Percentiles rank a stretch among this genome's conserved stretches.
Conservation (phyloP, 2,329 filamentous ascomycete genomes). For the Conoideocrella luteorostrata region DNA sequence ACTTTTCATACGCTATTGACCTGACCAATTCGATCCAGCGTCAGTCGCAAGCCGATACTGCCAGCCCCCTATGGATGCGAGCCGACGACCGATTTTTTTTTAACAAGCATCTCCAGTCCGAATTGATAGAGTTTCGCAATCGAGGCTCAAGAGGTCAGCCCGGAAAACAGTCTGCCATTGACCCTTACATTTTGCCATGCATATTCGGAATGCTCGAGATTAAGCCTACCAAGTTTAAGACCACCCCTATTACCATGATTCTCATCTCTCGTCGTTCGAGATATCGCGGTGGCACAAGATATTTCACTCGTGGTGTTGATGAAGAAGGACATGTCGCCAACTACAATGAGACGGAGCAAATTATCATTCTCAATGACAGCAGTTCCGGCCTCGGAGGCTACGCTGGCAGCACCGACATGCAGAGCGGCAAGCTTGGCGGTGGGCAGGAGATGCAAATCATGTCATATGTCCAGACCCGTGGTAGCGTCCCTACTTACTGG, state of each 20-base stretch:
- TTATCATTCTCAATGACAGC: conserved; percentile 80
- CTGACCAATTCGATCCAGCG: conserved; percentile 96
- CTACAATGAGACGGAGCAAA: conserved; percentile 97
- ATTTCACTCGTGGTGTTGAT: conserved; percentile 91
- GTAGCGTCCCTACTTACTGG: conserved; percentile 95
- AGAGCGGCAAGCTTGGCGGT: conserved; percentile 61
- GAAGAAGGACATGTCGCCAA: conserved; percentile 95
- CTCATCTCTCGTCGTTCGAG: conserved; percentile 86
- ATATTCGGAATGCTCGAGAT: conserved; percentile 97
- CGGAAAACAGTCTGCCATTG: conserved; percentile 67
- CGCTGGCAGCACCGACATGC: conserved; percentile 67
- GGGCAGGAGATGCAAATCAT: conserved; percentile 78
- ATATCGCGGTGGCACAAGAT: conserved; percentile 83
- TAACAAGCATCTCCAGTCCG: conserved; percentile 88
- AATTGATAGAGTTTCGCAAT: conserved; percentile 82
- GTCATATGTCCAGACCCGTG: conserved; percentile 92
- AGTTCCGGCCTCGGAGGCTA: conserved; percentile 71
- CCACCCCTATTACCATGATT: conserved; percentile 73
- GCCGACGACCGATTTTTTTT: conserved; percentile 98
- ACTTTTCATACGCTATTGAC: conserved; percentile 96
- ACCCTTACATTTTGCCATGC: conserved; percentile 90
- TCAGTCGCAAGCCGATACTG: conserved; percentile 69
- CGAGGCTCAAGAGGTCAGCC: conserved; percentile 54
- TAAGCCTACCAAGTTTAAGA: conserved; percentile 77
- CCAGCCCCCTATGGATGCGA: conserved; percentile 77